Percentiles rank a stretch among this genome's conserved stretches.
Conservation (phyloP, 208 protist species). For the Leishmania lainsoni region DNA sequence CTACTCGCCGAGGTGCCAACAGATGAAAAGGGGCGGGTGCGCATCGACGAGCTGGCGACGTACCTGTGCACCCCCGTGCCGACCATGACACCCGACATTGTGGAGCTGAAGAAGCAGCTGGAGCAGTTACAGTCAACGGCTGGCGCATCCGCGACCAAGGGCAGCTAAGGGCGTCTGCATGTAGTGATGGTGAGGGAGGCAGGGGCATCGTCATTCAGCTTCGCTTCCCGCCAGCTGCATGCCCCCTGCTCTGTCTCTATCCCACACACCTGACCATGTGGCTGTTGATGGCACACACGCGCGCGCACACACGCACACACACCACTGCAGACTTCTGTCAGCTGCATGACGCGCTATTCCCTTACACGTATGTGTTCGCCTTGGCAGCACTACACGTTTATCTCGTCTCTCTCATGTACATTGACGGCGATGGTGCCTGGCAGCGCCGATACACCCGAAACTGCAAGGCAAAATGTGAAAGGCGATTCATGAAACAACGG, state of each 20-base stretch:
- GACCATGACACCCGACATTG: slow-evolving; percentile 85
- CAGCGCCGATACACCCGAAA: neutral
- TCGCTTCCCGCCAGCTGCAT: neutral
- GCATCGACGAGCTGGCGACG: slow-evolving; percentile 79
- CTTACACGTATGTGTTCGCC: neutral
- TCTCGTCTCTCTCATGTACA: slow-evolving; percentile 2
- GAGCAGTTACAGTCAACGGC: slow-evolving; percentile 10
- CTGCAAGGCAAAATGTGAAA: neutral
- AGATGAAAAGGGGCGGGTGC: slow-evolving; percentile 73
- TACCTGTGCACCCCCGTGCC: slow-evolving; percentile 89
- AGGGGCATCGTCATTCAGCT: neutral
- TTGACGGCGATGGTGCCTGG: neutral
- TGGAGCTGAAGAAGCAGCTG: slow-evolving; percentile 85
- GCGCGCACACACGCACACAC: neutral
- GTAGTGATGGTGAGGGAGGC: neutral
- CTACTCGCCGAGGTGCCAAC: slow-evolving; percentile 77
- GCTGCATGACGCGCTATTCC: neutral
- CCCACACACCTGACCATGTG: neutral
- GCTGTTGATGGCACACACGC: neutral
- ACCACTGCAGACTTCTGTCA: neutral
- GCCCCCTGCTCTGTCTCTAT: neutral
- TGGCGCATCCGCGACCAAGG: neutral
- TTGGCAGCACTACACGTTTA: neutral
- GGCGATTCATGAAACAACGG: too few relatives aligned
- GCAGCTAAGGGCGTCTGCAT: neutral